A percentile compares a stretch with the other conserved stretches of the same genome.
Conservation (phyloP, 257 asterid genomes). For the Lycium ferocissimum region DNA sequence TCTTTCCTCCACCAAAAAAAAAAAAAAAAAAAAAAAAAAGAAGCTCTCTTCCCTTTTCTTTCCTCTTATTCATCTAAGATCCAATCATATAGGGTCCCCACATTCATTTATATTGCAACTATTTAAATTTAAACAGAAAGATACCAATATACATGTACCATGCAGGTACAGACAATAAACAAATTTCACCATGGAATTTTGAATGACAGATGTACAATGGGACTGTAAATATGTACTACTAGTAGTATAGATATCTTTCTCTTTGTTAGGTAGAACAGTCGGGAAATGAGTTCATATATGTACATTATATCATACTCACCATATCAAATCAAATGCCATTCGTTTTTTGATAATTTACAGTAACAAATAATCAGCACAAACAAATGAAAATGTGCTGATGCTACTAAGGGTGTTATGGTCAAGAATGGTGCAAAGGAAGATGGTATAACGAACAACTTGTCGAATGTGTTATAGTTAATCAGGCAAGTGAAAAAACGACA, state of each 20-base stretch:
- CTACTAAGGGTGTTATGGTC: not conserved
- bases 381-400: not conserved
- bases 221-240: not conserved
- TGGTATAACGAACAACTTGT: no score
- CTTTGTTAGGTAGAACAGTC: constrained; percentile 2
- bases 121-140: constrained; percentile 27
- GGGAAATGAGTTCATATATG: not conserved
- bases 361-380: not conserved
- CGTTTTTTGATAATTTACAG: not conserved
- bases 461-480: not conserved
- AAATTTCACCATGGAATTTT: constrained; percentile 16
- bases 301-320: constrained; percentile 6
- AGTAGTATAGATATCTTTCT: not conserved
- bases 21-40: not conserved
- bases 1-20: not conserved
- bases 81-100: constrained; percentile 36
- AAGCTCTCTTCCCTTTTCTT: not conserved
- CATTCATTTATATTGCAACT: constrained; percentile 30
- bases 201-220: not conserved
- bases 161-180: not conserved
- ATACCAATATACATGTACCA: constrained; percentile 15
- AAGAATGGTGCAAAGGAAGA: not conserved
- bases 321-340: not conserved
- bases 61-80: constrained; percentile 2
- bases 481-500: not conserved